Base-by-base conservation (phyloP, 2,329 filamentous ascomycete genomes). In the Nannizziopsis barbatae region DNA sequence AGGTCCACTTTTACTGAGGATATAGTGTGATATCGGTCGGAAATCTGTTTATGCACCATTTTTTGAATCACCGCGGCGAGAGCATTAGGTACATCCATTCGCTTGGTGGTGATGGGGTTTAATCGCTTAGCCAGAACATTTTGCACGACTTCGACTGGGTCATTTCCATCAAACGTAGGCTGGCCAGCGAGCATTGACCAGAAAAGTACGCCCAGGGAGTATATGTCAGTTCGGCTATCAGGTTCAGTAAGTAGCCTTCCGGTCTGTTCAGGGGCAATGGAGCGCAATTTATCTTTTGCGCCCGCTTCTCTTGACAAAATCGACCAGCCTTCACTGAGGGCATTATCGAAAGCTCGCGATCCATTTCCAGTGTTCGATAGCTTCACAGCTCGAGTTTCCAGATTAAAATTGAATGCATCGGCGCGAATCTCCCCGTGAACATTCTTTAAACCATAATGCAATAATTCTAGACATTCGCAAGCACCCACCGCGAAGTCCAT, bases 181-280 rank as follows among this genome's bases (percentile, higher is more conserved):
- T 82, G 78, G 22, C 88, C 86, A 1, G 86, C 85, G 40, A 94
- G 71, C 59, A 93, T 77, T 7, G 79, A 86, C 83, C 87, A 95
- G 63, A 95, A 90, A 1, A 95, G 66, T 35, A 95, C 81, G 3
- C 90, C 90, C 1, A 95, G 71, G 0, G 86, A 89, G 68, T 95
- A 95, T 30, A 95, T 93, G 64, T 96, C 90, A 12, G 90, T 95
- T 36, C 90, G 79, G 38, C 79, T 86, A 65, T 95, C 90, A 1
- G 90, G 90, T 63, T 95, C 89, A 2, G 86, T 87, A 2, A 88
- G 86, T 76, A 95, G 84, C 15, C 90, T 81, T 11, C 90, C 90
- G 2, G 90, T 95, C 70, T 95, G 90, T 62, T 96, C 90, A 0
- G 90, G 89, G 41, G 88, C 90, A 61, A 95, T 93, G 61, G 87